Evolutionary conservation across 2,329 filamentous ascomycete species (phyloP).

Genomic region (Sarocladiaceae sp.): DNA sequence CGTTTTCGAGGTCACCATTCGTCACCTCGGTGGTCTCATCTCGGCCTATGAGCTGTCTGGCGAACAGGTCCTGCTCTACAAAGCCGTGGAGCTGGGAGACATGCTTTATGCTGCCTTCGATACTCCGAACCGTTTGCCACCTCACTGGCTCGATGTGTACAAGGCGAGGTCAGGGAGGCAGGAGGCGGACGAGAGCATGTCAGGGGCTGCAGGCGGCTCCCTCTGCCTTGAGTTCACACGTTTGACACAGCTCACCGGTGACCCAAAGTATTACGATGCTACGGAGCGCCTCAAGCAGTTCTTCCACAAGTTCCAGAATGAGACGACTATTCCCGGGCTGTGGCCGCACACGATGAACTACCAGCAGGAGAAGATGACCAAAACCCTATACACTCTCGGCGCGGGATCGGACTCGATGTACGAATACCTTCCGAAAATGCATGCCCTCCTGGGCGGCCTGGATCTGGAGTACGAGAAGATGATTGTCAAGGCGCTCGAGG

Average conservation of each 20-base stretch:
- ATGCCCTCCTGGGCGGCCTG: slow-evolving; percentile 57
- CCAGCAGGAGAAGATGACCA: slow-evolving; percentile 41
- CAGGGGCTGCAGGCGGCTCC: slow-evolving; percentile 50
- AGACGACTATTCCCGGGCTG: slow-evolving; percentile 63
- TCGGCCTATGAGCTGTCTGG: slow-evolving; percentile 46
- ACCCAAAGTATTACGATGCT: slow-evolving; percentile 70
- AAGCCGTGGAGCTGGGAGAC: slow-evolving; percentile 47
- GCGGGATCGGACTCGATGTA: slow-evolving; percentile 45
- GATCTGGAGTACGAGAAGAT: slow-evolving; percentile 57
- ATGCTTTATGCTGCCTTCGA: slow-evolving; percentile 49
- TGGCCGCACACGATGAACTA: slow-evolving; percentile 63
- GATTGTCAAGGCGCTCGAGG: slow-evolving; percentile 57
- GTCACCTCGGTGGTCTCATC: slow-evolving; percentile 46
- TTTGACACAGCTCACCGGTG: slow-evolving; percentile 64
- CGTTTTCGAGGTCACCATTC: slow-evolving; percentile 58
- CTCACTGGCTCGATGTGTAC: slow-evolving; percentile 38
- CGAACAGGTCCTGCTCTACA: slow-evolving; percentile 39
- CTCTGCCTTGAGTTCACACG: slow-evolving; percentile 70
- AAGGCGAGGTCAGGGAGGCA: slow-evolving; percentile 32
- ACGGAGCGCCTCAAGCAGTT: slow-evolving; percentile 66
- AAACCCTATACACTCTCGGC: slow-evolving; percentile 35
- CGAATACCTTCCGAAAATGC: slow-evolving; percentile 56
- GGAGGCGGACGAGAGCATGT: slow-evolving; percentile 28
- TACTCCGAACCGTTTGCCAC: slow-evolving; percentile 46
- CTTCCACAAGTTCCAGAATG: slow-evolving; percentile 57